Evolutionary conservation across 177 flowering plant species (phyloP), one percentile per base, ranked within the genome.

Genomic region (Telopea speciosissima): DNA sequence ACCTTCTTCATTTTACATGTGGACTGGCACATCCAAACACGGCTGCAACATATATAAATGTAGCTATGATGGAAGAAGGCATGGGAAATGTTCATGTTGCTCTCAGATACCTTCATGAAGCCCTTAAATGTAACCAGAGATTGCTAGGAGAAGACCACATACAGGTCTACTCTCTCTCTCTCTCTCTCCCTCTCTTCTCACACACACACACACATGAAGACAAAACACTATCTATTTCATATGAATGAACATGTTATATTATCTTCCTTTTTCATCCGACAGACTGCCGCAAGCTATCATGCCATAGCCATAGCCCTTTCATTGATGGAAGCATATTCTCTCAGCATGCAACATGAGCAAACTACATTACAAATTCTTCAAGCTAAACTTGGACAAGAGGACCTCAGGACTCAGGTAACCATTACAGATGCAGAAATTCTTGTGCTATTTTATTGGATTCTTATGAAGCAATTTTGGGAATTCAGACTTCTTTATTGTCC

Each of bases 11-110:
- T 70, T 91, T 89, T 72, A 88, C 92, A 36, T 93, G 98, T 80
- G 98, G 98, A 28, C 83, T 90, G 16, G 90, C 98, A 63, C 98
- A 93, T 73, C 98, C 97, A 25, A 93, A 93, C 80, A 90, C 96
- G 21, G 98, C 98, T 72, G 98, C 98, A 59, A 90, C 98, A 45
- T 93, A 93, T 75, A 93, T 93, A 70, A 93, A 93, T 79, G 89
- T 93, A 72, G 98, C 98, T 70, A 93, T 93, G 98, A 93, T 93
- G 97, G 98, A 93, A 83, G 98, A 93, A 76, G 97, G 98, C 62
- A 88, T 91, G 91, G 97, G 98, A 66, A 93, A 93, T 80, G 92
- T 84, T 66, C 89, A 93, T 76, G 83, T 90, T 78, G 97, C 98
- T 76, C 96, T 93, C 36, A 83, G 98, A 83, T 93, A 90, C 81